Evolutionary conservation across 2,329 filamentous ascomycete genomes (phyloP).

Genomic region (Neopestalotiopsis rosae): DNA sequence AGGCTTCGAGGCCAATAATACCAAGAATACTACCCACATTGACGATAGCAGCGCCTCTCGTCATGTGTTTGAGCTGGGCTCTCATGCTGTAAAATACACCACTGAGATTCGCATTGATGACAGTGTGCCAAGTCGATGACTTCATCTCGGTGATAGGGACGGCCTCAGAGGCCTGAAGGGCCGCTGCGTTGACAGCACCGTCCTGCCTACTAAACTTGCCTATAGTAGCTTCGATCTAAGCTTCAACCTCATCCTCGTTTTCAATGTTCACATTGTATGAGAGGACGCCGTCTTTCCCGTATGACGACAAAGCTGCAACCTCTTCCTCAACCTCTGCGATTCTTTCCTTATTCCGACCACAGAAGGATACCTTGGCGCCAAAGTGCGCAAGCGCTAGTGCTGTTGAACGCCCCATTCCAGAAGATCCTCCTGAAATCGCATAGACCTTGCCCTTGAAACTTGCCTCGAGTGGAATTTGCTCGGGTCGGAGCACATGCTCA

Average conservation of each 20-base stretch:
- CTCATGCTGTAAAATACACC: constrained; percentile 15
- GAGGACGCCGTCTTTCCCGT: not conserved
- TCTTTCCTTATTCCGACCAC: not conserved
- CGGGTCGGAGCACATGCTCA: not conserved
- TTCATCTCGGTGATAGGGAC: constrained; percentile 1
- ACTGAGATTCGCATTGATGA: constrained; percentile 9
- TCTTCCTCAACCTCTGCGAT: not conserved
- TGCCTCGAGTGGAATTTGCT: not conserved
- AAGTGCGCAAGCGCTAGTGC: constrained; percentile 5
- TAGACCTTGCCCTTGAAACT: constrained; percentile 11
- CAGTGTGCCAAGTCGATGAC: constrained; percentile 2
- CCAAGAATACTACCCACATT: constrained; percentile 13
- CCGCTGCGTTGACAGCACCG: constrained; percentile 9
- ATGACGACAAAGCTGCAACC: not conserved
- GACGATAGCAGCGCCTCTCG: not conserved
- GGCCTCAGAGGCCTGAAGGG: not conserved
- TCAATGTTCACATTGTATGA: constrained; percentile 8
- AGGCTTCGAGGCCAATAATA: constrained; percentile 6
- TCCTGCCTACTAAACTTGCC: constrained; percentile 39
- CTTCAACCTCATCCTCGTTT: constrained; percentile 12
- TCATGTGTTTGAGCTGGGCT: constrained; percentile 11
- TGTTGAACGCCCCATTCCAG: constrained; percentile 10
- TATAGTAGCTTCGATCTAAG: constrained; percentile 29
- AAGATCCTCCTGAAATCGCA: not conserved
- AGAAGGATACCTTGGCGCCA: constrained; percentile 10